Percentiles rank a stretch among this genome's conserved stretches.
These are phyloP conservation scores for Nigrospora oryzae DNA, from an alignment of 2,329 filamentous ascomycete species.

Conservation along the genomic window DNA sequence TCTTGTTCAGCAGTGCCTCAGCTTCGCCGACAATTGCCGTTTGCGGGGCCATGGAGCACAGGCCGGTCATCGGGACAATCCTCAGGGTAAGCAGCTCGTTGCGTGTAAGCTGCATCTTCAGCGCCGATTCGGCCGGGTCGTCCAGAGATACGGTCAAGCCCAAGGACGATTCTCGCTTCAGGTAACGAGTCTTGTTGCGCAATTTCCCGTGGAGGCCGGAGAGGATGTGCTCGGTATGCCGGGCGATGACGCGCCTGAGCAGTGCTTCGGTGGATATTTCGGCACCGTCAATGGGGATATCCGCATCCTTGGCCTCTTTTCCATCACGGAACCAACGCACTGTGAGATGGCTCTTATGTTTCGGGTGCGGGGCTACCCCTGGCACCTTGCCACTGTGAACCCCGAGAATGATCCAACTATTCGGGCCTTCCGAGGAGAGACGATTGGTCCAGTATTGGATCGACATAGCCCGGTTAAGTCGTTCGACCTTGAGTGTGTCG, in stretches of 20 bases:
- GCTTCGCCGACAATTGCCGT: conserved; percentile 44
- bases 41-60: conserved; percentile 61
- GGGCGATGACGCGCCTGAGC: conserved; percentile 64
- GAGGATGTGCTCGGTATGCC: conserved; percentile 66
- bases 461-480: conserved; percentile 71
- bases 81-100: conserved; percentile 51
- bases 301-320: conserved; percentile 60
- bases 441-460: conserved; percentile 85
- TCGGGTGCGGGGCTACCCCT: conserved; percentile 28
- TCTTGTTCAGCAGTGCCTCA: conserved; percentile 57
- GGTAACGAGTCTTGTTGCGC: conserved; percentile 50
- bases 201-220: conserved; percentile 56
- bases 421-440: conserved; percentile 46
- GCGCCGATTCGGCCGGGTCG: conserved; percentile 57
- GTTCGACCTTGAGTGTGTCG: conserved; percentile 67
- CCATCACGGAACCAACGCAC: conserved; percentile 81
- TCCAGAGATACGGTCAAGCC: conserved; percentile 46
- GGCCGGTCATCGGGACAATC: conserved; percentile 73
- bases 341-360: conserved; percentile 44
- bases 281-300: conserved; percentile 58
- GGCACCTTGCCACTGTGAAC: conserved; percentile 57
- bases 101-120: conserved; percentile 64
- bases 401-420: conserved; percentile 88
- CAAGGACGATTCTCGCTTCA: conserved; percentile 49
- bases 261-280: conserved; percentile 67